Evolutionary conservation across 1,139 yeast species (phyloP).

Genomic region (Scheffersomyces titani): DNA sequence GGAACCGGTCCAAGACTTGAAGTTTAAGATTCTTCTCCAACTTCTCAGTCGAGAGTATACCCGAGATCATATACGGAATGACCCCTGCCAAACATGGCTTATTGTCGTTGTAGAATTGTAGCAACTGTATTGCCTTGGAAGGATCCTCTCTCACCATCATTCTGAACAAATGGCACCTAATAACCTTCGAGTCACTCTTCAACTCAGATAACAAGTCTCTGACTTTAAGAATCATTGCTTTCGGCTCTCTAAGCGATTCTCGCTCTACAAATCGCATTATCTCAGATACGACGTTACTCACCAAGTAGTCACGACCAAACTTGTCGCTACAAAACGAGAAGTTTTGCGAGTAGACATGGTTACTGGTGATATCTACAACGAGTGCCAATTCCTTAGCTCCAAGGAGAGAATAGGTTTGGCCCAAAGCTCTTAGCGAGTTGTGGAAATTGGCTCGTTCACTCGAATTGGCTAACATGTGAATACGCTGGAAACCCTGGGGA

Average conservation of each 20-base stretch:
- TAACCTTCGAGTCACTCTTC: slow-evolving; percentile 13
- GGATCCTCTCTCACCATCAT: slow-evolving; percentile 29
- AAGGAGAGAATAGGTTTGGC: slow-evolving; percentile 31
- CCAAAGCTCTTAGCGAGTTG: slow-evolving; percentile 27
- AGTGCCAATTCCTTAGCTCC: slow-evolving; percentile 14
- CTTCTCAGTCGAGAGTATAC: slow-evolving; percentile 21
- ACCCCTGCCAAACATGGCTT: slow-evolving; percentile 19
- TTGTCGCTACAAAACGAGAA: slow-evolving; percentile 17
- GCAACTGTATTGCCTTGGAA: slow-evolving; percentile 20
- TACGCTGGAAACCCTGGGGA: slow-evolving; percentile 18
- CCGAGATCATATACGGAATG: slow-evolving; percentile 21
- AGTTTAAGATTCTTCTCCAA: slow-evolving; percentile 18
- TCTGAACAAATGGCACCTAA: slow-evolving; percentile 24
- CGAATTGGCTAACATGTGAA: slow-evolving; percentile 11
- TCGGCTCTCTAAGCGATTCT: slow-evolving; percentile 3
- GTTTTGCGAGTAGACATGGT: slow-evolving; percentile 9
- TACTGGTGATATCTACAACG: slow-evolving; percentile 16
- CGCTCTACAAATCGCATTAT: slow-evolving; percentile 22
- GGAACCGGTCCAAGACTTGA: slow-evolving; percentile 20
- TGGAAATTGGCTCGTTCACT: slow-evolving; percentile 24
- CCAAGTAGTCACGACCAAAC: slow-evolving; percentile 21
- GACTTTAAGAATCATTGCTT: slow-evolving; percentile 13
- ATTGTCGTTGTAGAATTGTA: slow-evolving; percentile 19
- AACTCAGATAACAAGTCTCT: slow-evolving; percentile 19
- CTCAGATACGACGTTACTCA: slow-evolving; percentile 19